Percentiles rank a stretch among this genome's conserved stretches.
These are phyloP conservation scores for Solanum chmielewskii DNA, from an alignment of 257 asterid genomes.

Conservation along the genomic window DNA sequence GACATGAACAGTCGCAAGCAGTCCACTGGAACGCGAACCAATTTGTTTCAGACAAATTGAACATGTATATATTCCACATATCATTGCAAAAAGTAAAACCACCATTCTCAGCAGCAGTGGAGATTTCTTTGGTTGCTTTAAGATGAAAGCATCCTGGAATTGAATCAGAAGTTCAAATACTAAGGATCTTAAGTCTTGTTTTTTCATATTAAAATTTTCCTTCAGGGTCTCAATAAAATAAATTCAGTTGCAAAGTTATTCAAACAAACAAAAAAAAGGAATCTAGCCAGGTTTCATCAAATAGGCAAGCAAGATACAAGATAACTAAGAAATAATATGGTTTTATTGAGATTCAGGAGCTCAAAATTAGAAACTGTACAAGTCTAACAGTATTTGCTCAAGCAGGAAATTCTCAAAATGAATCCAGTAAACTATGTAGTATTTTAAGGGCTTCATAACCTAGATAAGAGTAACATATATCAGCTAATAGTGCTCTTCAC, in stretches of 20 bases:
- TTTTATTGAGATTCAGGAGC: neutral
- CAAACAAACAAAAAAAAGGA: neutral
- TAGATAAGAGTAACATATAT: neutral
- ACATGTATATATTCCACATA: slow-evolving; percentile 69
- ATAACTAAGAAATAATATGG: neutral
- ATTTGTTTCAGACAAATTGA: slow-evolving; percentile 65
- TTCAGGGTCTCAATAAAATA: neutral
- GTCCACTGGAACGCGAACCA: slow-evolving; percentile 20
- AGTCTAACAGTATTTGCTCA: neutral
- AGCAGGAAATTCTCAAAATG: neutral
- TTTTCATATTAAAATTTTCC: neutral
- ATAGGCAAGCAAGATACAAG: neutral
- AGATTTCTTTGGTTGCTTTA: slow-evolving; percentile 54
- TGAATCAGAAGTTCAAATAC: slow-evolving; percentile 2
- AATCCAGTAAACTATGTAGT: neutral
- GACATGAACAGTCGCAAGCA: slow-evolving; percentile 27
- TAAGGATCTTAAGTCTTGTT: neutral
- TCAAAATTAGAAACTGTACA: neutral
- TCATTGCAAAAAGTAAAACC: slow-evolving; percentile 65
- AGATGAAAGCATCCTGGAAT: slow-evolving; percentile 54
- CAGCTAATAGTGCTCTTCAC: neutral
- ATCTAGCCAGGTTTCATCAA: neutral
- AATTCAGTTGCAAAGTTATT: neutral
- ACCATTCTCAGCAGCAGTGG: slow-evolving; percentile 55
- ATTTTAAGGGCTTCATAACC: neutral